Percentiles rank a stretch among this genome's conserved stretches.
Conservation (phyloP, 139 green algal genomes). For the Micromonas commoda region DNA sequence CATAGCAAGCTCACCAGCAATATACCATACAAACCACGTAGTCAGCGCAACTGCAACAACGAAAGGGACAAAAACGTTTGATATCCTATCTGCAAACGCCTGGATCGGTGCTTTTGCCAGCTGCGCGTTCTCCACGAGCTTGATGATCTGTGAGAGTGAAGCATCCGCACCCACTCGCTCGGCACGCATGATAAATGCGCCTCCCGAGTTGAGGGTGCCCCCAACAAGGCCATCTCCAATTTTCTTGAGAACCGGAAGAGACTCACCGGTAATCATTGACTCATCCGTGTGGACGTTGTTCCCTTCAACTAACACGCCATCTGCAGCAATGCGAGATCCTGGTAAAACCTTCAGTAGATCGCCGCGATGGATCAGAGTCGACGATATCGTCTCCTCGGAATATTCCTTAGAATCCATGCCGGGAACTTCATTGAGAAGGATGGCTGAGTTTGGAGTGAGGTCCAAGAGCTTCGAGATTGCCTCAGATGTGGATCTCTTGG, state of each 20-base stretch:
- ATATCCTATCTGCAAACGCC: constrained; percentile 74
- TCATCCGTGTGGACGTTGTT: constrained; percentile 72
- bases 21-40: constrained; percentile 72
- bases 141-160: constrained; percentile 72
- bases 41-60: constrained; percentile 69
- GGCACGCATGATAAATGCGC: constrained; percentile 52
- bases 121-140: constrained; percentile 88
- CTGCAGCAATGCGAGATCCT: constrained; percentile 69
- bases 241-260: constrained; percentile 62
- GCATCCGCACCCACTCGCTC: constrained; percentile 43
- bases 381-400: constrained; percentile 43
- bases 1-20: constrained; percentile 42
- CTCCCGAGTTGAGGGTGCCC: constrained; percentile 80
- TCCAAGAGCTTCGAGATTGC: constrained; percentile 71
- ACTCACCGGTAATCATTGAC: constrained; percentile 93
- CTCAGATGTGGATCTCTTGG: constrained; percentile 70
- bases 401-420: constrained; percentile 37
- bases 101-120: constrained; percentile 89
- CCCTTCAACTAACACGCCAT: constrained; percentile 72
- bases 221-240: constrained; percentile 66
- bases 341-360: constrained; percentile 83
- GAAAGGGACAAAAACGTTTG: constrained; percentile 78
- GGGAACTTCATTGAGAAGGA: constrained; percentile 61
- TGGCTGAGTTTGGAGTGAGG: constrained; percentile 64
- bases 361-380: constrained; percentile 68